Evolutionary conservation across 495 filamentous ascomycete genomes (phyloP), one percentile per base, ranked within the genome.

Genomic region (Bacidia gigantensis): DNA sequence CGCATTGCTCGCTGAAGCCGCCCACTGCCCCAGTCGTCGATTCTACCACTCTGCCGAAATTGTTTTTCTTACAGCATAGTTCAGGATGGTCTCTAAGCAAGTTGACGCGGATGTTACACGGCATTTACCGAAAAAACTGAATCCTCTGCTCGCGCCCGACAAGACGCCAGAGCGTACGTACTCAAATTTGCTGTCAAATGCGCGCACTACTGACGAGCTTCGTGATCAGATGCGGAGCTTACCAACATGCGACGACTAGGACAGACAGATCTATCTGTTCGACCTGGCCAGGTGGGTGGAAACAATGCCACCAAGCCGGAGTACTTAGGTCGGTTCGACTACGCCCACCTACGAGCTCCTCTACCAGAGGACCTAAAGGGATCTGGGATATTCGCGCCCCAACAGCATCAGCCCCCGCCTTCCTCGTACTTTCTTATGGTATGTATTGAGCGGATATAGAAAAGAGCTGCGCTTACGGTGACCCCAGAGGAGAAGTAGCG

Each of bases 401-500:
- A 69, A 43, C 65, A 69, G 51, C 69, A 72, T 52, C 62, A 61
- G 21, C 53, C 62, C 29, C 70, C 65, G 23, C 90, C 90, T 2
- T 85, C 87, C 61, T 88, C 86, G 18, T 98, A 98, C 67, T 98
- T 96, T 64, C 69, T 98, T 56, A 98, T 98, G 92, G 80, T 83
- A 70, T 65, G 76, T 61, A n/a, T n/a, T n/a, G n/a, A n/a, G n/a
- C n/a, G n/a, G n/a, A 44, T 38, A 5, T 14, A 50, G 41, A 17
- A 11, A 43, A 20, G 26, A 20, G 22, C 18, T 51, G 14, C 35
- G 20, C 32, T 18, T 3, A 26, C 21, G n/a, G 14, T 53, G 17
- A 2, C 42, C 26, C 10, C 40, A 84, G 80, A 81, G 93, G 64
- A 86, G 92, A 53, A 95, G 88, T 70, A 82, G 81, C 63, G 92